Conservation (phyloP, 495 filamentous ascomycete species). For the Venustampulla echinocandica region DNA sequence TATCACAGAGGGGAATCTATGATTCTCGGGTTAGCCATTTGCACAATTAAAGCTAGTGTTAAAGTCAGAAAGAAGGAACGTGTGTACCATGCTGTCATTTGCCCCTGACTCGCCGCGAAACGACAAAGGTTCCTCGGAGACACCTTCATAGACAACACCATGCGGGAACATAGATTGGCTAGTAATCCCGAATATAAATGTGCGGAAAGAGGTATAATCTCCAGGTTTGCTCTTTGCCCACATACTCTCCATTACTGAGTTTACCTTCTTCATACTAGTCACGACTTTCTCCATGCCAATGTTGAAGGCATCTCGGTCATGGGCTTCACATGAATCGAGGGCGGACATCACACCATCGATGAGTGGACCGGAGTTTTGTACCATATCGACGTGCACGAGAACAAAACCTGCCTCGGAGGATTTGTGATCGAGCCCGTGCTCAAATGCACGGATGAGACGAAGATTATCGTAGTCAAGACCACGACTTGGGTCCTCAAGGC, state of each 20-base stretch:
- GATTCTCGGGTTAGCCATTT: constrained; percentile 4
- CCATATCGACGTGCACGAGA: constrained; percentile 76
- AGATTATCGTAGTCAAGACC: constrained; percentile 71
- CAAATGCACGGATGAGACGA: constrained; percentile 79
- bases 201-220: constrained; percentile 75
- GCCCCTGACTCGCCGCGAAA: constrained; percentile 87
- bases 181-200: constrained; percentile 91
- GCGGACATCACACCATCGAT: constrained; percentile 58
- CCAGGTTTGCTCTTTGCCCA: constrained; percentile 73
- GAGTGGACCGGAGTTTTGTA: constrained; percentile 62
- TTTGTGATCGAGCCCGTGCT: constrained; percentile 71
- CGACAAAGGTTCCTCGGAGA: constrained; percentile 58
- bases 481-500: constrained; percentile 51
- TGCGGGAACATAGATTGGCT: constrained; percentile 85
- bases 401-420: constrained; percentile 93
- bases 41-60: background rate
- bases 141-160: constrained; percentile 79
- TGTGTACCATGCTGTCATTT: constrained; percentile 71
- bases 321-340: constrained; percentile 46
- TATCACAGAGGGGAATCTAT: constrained; percentile 74
- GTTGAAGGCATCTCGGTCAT: constrained; percentile 49
- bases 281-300: constrained; percentile 53
- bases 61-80: background rate
- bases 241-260: constrained; percentile 79
- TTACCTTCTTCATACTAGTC: constrained; percentile 57